Percentiles rank a stretch among this genome's conserved stretches.
These are phyloP conservation scores for Phytophthora pini DNA, from an alignment of 352 stramenopile species.

Conservation along the genomic window DNA sequence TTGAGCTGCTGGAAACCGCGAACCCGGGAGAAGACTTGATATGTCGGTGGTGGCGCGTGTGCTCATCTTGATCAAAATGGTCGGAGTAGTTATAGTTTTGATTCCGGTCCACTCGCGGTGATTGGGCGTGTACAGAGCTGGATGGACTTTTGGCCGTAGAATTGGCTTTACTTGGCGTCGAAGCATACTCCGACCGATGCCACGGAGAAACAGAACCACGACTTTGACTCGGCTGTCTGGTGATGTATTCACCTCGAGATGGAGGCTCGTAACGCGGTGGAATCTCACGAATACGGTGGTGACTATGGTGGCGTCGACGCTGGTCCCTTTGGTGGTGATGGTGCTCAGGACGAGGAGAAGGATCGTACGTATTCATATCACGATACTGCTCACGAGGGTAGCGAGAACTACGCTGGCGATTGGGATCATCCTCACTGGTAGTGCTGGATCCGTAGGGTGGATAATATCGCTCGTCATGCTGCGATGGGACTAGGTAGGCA, in stretches of 20 bases:
- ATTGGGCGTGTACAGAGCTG: conserved; percentile 7
- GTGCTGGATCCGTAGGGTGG: conserved; percentile 7
- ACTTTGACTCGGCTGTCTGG: conserved; percentile 7
- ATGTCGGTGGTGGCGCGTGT: conserved; percentile 4
- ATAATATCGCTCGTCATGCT: conserved; percentile 23
- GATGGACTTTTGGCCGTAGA: conserved; percentile 14
- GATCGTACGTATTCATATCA: conserved; percentile 21
- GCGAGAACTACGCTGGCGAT: conserved; percentile 18
- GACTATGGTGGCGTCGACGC: conserved; percentile 15
- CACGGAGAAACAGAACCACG: conserved; percentile 18
- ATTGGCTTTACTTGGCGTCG: conserved; percentile 11
- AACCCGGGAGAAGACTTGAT: conserved; percentile 13
- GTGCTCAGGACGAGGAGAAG: conserved; percentile 12
- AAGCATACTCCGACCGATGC: conserved; percentile 19
- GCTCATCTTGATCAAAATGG: conserved; percentile 11
- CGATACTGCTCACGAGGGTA: conserved; percentile 27
- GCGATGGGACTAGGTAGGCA: conserved; percentile 27
- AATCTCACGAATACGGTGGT: conserved; percentile 21
- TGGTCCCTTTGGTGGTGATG: conserved; percentile 20
- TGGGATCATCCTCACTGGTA: conserved; percentile 6
- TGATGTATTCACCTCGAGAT: conserved; percentile 13
- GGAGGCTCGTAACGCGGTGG: conserved; percentile 17
- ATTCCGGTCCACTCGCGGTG: conserved; percentile 11
- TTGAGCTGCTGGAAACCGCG: conserved; percentile 4
- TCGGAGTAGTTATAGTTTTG: conserved; percentile 12